Evolutionary conservation across 148 eudicot species (phyloP), one percentile per base, ranked within the genome.

Genomic region (Fagopyrum esculentum): DNA sequence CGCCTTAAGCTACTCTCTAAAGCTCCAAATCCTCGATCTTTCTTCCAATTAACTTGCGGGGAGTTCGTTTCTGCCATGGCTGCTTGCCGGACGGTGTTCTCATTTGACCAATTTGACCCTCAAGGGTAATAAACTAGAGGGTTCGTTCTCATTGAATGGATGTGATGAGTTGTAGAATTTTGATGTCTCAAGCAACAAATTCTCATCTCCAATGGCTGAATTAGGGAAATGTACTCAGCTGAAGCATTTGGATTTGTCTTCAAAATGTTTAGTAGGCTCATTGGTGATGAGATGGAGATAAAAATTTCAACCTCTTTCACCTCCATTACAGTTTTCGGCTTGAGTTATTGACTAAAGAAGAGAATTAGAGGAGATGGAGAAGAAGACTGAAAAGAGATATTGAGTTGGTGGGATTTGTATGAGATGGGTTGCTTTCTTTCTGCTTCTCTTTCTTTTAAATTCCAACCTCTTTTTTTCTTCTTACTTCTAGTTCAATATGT

Each of bases 141-240:
- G 97, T 35, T 50, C 79, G 12, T 74, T 89, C 46, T 82, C 84
- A 0, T 56, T 85, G 5, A 26, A 76, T 6, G 83, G 80, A 29
- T 93, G 96, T 60, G 60, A 69, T 35, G 79, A 55, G 16, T 82
- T 93, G 80, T 75, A 75, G 73, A 26, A 74, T 49, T 84, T 93
- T 43, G 98, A 91, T 83, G 81, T 91, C 71, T 93, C 98, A 1
- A 57, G 64, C 1, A 93, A 93, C 74, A 91, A 93, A 69, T 79
- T 93, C 82, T 45, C 76, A 43, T 60, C 55, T n/a, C 17, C 70
- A 64, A 71, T 89, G 6, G 94, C 97, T 4, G 12, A n/a, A 5
- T 80, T 91, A 29, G 81, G 80, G 5, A 73, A 71, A 12, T 89
- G 90, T 59, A 77, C 82, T 12, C 76, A 49, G 63, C 76, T 93